Evolutionary conservation across 306 rosid species (phyloP).

Genomic region (Dryas alaskensis): DNA sequence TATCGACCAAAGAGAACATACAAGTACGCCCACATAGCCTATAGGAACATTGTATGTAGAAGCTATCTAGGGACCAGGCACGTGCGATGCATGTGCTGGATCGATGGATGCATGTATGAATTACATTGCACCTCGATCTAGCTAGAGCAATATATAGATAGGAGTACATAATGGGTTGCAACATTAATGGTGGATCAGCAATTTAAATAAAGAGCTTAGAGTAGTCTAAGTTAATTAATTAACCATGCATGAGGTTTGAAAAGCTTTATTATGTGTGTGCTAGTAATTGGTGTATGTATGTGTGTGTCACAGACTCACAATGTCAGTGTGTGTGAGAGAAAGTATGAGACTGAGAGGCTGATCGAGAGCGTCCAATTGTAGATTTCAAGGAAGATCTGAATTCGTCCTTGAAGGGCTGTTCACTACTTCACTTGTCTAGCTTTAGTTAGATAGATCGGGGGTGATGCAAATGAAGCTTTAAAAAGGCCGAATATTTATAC

Average conservation of each 20-base stretch:
- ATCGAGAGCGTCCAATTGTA: slow-evolving; percentile 19
- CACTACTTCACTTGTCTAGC: slow-evolving; percentile 4
- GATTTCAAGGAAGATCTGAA: slow-evolving; percentile 36
- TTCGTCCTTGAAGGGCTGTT: slow-evolving; percentile 19
- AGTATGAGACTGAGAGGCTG: background rate
- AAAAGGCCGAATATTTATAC: slow-evolving; percentile 3
- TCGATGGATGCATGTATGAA: background rate
- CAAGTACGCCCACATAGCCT: too few relatives aligned
- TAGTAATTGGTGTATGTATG: background rate
- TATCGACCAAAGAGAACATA: too few relatives aligned
- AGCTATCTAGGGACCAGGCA: background rate
- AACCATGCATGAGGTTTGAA: background rate
- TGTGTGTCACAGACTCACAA: background rate
- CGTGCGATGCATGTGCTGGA: background rate
- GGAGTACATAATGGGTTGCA: too few relatives aligned
- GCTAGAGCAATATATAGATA: too few relatives aligned
- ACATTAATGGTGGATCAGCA: too few relatives aligned
- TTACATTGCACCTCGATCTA: too few relatives aligned
- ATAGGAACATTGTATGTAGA: background rate
- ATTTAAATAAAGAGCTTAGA: too few relatives aligned
- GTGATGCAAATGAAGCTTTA: slow-evolving; percentile 11
- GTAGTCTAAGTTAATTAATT: background rate
- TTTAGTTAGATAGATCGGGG: slow-evolving; percentile 21
- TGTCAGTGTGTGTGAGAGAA: background rate
- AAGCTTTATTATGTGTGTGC: background rate